These are phyloP conservation scores for Diaporthe nobilis DNA, from an alignment of 2,329 filamentous ascomycete species.

Conservation along the genomic window DNA sequence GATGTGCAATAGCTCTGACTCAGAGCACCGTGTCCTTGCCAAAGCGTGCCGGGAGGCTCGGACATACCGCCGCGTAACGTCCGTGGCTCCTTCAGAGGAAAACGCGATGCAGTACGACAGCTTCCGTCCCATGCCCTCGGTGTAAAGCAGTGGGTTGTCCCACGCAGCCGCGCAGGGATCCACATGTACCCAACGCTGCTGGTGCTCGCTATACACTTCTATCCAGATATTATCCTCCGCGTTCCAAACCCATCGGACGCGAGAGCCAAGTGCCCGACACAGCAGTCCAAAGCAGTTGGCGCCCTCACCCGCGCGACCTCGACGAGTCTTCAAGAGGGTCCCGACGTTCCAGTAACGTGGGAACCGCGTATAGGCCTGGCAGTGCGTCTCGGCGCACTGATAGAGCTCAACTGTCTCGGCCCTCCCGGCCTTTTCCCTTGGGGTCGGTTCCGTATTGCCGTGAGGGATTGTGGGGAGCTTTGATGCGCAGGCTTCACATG, in stretches of 20 bases:
- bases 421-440: conserved; percentile 89
- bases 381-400: conserved; percentile 82
- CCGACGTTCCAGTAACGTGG: conserved; percentile 96
- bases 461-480: conserved; percentile 78
- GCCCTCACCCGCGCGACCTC: conserved; percentile 93
- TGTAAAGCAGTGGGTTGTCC: conserved; percentile 93
- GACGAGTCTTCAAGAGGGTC: conserved; percentile 85
- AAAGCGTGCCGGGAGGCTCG: conserved; percentile 79
- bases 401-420: conserved; percentile 93
- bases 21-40: conserved; percentile 82
- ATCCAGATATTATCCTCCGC: conserved; percentile 97
- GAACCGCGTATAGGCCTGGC: conserved; percentile 86
- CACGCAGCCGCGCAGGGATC: conserved; percentile 94
- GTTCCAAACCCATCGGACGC: conserved; percentile 98
- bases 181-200: conserved; percentile 95
- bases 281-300: conserved; percentile 99
- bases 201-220: conserved; percentile 94
- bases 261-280: conserved; percentile 89
- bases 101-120: conserved; percentile 98
- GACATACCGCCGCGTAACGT: conserved; percentile 76
- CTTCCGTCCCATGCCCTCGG: conserved; percentile 89
- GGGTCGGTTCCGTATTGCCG: conserved; percentile 85
- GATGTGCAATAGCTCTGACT: conserved; percentile 91
- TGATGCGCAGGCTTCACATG: conserved; percentile 84
- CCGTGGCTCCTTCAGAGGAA: conserved; percentile 85